These are phyloP conservation scores for Neospora caninum DNA, from an alignment of 169 alveolate species.

Conservation along the genomic window DNA sequence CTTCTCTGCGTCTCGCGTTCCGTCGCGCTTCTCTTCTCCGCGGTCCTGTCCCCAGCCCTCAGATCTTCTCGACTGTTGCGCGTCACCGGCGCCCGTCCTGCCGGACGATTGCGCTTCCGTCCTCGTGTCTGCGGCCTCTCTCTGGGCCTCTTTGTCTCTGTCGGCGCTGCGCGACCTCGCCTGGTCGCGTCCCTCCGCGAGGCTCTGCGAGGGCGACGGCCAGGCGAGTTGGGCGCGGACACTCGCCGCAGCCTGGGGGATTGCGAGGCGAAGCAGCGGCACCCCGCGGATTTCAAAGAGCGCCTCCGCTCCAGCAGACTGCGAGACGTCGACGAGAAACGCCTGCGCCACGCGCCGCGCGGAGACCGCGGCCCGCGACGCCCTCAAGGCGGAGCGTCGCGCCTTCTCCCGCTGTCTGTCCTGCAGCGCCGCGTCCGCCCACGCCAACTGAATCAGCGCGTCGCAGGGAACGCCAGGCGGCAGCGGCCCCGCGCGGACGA, in stretches of 20 bases:
- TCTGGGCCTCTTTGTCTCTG: not conserved
- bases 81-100: too few species aligned
- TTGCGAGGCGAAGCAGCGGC: not conserved
- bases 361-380: not conserved
- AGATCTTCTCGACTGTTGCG: too few species aligned
- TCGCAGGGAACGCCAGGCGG: not conserved
- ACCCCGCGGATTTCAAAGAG: not conserved
- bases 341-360: not conserved
- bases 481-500: not conserved
- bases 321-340: not conserved
- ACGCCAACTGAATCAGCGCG: not conserved
- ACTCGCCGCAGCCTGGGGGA: constrained; percentile 20
- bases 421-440: not conserved
- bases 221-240: not conserved
- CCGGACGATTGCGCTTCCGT: too few species aligned
- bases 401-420: not conserved
- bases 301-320: not conserved
- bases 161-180: not conserved
- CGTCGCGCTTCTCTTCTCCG: not conserved
- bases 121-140: too few species aligned
- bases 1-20: not conserved
- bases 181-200: not conserved
- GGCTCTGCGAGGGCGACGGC: constrained; percentile 12
- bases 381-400: not conserved
- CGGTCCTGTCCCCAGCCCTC: not conserved